Evolutionary conservation across 1,284 basidiomycete genomes (phyloP), one percentile per base, ranked within the genome.

Genomic region (Apiotrichum porosum): DNA sequence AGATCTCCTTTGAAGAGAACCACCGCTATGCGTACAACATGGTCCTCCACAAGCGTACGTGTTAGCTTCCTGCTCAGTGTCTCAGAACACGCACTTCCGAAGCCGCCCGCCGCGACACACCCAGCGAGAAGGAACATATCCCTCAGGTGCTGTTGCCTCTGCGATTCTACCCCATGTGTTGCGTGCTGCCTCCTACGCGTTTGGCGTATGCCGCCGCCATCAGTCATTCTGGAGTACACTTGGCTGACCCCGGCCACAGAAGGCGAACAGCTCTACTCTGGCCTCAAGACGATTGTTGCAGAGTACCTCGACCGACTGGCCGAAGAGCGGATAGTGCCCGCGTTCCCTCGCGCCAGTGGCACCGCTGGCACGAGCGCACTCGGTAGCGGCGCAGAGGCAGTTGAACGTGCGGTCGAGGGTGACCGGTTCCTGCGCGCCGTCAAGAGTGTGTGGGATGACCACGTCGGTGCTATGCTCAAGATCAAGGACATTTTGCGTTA

Each of bases 1-100:
- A 84, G 64, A 82, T 99, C 24, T 95, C 90, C 14, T 98, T 93
- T 65, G 95, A 98, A 72, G 94, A 97, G 75, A 92, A 94, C 64
- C 92, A 95, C 68, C 81, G 92, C 36, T 91, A 88, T 68, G 90
- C 85, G 18, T 95, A 95, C 73, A 93, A 92, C 69, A 84, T 97
- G 81, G 91, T 94, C 4, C 79, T 94, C 12, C 81, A 85, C 68
- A 90, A 86, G 71, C 81, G 73, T 73, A 36, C 54, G 68, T 61
- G n/a, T n/a, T n/a, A n/a, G n/a, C n/a, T n/a, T n/a, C n/a, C n/a
- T n/a, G n/a, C n/a, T n/a, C n/a, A n/a, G n/a, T 30, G 42, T 26
- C 22, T 30, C n/a, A 13, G 14, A n/a, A 21, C 4, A 6, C 19
- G 17, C 18, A 13, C 37, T 19, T 9, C 30, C 2, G 35, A 3